phyloP scores from a whole-genome alignment of 192 early-diverging fungal species.

The Cetraspora pellucida region DNA sequence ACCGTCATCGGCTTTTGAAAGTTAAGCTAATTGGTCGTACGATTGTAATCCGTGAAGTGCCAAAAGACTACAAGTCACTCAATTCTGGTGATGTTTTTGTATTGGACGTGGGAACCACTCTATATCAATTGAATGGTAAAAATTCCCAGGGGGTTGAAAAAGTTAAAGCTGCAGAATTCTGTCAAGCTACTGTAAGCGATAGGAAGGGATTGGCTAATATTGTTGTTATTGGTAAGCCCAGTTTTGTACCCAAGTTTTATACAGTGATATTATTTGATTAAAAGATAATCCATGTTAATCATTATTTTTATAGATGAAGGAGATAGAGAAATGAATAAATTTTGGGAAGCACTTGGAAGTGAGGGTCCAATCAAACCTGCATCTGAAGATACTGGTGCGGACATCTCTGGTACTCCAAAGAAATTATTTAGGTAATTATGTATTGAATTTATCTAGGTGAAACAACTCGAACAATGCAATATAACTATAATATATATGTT shows the following conservation, averaged over 20 bases:
- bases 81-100: conserved; percentile 79
- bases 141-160: conserved; percentile 65
- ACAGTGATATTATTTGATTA: too few relatives aligned
- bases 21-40: conserved; percentile 52
- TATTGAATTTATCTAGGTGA: conserved; percentile 33
- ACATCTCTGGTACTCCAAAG: conserved; percentile 45
- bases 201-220: conserved; percentile 60
- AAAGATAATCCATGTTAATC: too few relatives aligned
- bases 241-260: too few relatives aligned
- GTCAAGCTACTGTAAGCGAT: conserved; percentile 60
- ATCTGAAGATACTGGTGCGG: conserved; percentile 42
- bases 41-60: conserved; percentile 66
- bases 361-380: conserved; percentile 61
- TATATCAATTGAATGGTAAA: conserved; percentile 74
- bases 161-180: conserved; percentile 70
- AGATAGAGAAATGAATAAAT: conserved; percentile 55
- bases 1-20: conserved; percentile 57
- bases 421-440: conserved; percentile 50
- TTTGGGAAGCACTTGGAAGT: conserved; percentile 69
- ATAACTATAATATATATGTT: conserved; percentile 26
- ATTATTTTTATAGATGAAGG: conserved; percentile 51
- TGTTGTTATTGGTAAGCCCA: conserved; percentile 60
- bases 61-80: conserved; percentile 50
- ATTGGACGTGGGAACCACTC: conserved; percentile 64
- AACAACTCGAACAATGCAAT: conserved; percentile 24